Evolutionary conservation across 2,329 filamentous ascomycete genomes (phyloP).

Genomic region (Penicillium sp.): DNA sequence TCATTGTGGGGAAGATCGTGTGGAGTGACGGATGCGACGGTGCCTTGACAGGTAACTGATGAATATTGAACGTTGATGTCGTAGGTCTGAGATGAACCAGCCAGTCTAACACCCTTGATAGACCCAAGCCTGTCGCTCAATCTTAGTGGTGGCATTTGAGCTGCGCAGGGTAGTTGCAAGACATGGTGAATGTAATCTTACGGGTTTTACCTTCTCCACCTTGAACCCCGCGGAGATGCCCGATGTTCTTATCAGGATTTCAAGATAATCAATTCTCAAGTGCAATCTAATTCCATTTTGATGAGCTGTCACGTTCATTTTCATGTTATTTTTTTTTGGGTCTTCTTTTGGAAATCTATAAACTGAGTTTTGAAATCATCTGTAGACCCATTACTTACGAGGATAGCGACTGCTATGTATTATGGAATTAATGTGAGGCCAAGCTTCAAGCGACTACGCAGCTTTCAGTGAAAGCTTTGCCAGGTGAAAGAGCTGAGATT

Average conservation of each 20-base stretch:
- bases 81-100: slow-evolving; percentile 30
- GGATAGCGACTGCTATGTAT: too few species aligned
- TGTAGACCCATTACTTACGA: too few species aligned
- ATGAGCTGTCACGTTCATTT: not conserved
- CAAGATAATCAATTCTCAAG: not conserved
- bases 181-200: not conserved
- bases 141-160: slow-evolving; percentile 9
- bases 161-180: not conserved
- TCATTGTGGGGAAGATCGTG: slow-evolving; percentile 9
- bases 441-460: not conserved
- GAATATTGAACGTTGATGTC: slow-evolving; percentile 29
- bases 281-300: not conserved
- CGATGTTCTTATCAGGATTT: not conserved
- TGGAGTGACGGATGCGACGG: slow-evolving; percentile 29
- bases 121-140: slow-evolving; percentile 11
- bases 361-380: too few species aligned
- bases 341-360: too few species aligned
- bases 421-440: not conserved
- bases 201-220: not conserved
- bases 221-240: not conserved
- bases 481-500: not conserved
- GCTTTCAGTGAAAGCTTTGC: not conserved
- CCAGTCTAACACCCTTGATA: slow-evolving; percentile 31
- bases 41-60: slow-evolving; percentile 11
- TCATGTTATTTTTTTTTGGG: not conserved